These are phyloP conservation scores for Backusella liffmaniae DNA, from an alignment of 192 early-diverging fungal species.

Conservation along the genomic window DNA sequence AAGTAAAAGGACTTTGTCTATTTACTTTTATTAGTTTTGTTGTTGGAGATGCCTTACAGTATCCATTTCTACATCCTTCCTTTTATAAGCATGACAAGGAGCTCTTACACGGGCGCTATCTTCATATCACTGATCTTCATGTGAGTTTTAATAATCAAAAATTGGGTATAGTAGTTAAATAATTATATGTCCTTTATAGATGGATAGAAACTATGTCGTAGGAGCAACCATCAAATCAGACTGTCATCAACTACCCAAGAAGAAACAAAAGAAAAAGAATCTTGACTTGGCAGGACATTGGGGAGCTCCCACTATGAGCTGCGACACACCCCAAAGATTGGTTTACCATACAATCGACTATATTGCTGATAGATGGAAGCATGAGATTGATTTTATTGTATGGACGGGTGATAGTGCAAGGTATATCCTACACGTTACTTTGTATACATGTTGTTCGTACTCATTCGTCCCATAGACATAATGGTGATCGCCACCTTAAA, in stretches of 20 bases:
- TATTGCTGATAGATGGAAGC: constrained; percentile 46
- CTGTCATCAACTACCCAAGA: constrained; percentile 50
- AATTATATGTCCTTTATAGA: neutral
- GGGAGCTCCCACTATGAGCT: constrained; percentile 57
- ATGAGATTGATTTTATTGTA: constrained; percentile 66
- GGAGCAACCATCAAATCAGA: constrained; percentile 56
- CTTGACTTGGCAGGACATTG: constrained; percentile 47
- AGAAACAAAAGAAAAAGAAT: constrained; percentile 15
- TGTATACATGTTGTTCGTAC: neutral
- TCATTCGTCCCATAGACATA: constrained; percentile 50
- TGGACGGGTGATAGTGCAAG: constrained; percentile 79
- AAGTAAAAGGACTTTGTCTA: neutral
- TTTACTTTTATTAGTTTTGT: neutral
- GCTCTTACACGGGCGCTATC: constrained; percentile 49
- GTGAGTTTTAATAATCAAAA: constrained; percentile 6
- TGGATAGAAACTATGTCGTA: constrained; percentile 55
- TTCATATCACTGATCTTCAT: constrained; percentile 77
- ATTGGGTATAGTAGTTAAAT: too few relatives aligned
- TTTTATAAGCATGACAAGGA: neutral
- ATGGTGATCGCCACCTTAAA: constrained; percentile 58
- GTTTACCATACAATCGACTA: constrained; percentile 62
- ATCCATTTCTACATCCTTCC: constrained; percentile 1
- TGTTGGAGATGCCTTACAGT: neutral
- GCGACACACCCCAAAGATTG: constrained; percentile 60
- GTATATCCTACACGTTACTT: constrained; percentile 22